Percentiles rank a stretch among this genome's conserved stretches.
These are phyloP conservation scores for Onygena corvina DNA, from an alignment of 2,329 filamentous ascomycete species.

Conservation along the genomic window DNA sequence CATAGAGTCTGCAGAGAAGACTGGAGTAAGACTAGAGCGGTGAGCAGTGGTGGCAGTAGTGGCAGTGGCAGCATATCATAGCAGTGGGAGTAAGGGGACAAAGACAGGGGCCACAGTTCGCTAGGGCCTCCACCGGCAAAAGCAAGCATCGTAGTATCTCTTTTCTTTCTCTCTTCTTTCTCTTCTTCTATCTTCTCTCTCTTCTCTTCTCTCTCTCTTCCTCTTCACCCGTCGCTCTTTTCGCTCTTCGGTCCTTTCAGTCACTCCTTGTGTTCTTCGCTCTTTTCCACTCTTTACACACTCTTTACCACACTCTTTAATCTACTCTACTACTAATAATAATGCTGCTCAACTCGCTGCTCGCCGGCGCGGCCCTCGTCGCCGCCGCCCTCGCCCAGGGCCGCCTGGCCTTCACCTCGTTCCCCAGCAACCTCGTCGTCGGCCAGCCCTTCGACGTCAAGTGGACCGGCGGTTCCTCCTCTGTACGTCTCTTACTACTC, in stretches of 20 bases:
- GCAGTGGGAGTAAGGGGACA: not conserved
- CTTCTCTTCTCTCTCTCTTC: conserved; percentile 5
- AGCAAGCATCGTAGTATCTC: not conserved
- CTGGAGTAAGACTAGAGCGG: too few relatives aligned
- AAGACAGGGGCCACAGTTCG: not conserved
- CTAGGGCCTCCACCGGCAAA: not conserved
- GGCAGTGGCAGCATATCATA: not conserved
- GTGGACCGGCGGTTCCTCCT: conserved; percentile 34
- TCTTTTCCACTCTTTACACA: conserved; percentile 10
- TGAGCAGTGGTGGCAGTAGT: too few relatives aligned
- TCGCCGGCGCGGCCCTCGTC: conserved; percentile 37
- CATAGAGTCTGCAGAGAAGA: too few relatives aligned
- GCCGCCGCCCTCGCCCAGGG: conserved; percentile 37
- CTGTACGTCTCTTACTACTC: conserved; percentile 18
- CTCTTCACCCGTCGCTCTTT: not conserved
- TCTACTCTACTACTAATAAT: conserved; percentile 16
- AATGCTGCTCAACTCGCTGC: conserved; percentile 42
- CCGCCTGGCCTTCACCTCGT: conserved; percentile 40
- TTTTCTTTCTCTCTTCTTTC: conserved; percentile 5
- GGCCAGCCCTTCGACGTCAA: conserved; percentile 40
- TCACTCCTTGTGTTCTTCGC: not conserved
- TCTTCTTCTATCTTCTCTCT: conserved; percentile 1
- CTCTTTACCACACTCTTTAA: conserved; percentile 5
- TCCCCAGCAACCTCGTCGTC: conserved; percentile 37
- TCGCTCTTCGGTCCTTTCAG: not conserved